Evolutionary conservation across 768 basidiomycete species (phyloP).

Genomic region (Atractiella rhizophila): DNA sequence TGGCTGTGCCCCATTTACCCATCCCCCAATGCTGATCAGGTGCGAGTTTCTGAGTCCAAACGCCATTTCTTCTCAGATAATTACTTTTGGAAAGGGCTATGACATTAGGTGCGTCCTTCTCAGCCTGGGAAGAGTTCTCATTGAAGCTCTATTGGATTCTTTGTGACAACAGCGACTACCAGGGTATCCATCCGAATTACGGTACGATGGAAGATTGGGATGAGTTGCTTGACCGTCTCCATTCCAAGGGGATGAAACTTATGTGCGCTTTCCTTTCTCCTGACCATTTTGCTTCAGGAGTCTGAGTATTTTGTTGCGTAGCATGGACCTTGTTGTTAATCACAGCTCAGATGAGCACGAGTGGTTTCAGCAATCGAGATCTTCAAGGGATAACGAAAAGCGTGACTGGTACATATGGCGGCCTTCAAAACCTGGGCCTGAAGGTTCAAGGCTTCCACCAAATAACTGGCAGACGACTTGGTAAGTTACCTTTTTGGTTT

Average conservation of each 20-base stretch:
- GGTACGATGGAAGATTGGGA: constrained; percentile 32
- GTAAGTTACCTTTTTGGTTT: too few relatives aligned
- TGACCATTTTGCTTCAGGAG: not conserved
- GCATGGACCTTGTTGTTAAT: constrained; percentile 50
- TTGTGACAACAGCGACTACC: constrained; percentile 35
- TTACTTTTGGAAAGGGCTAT: not conserved
- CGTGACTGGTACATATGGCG: constrained; percentile 59
- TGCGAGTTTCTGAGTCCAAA: constrained; percentile 27
- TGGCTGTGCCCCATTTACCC: constrained; percentile 52
- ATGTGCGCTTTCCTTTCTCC: not conserved
- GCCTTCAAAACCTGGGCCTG: constrained; percentile 30
- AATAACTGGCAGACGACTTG: constrained; percentile 50
- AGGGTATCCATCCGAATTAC: constrained; percentile 37
- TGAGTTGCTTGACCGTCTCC: constrained; percentile 22
- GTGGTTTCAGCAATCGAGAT: constrained; percentile 41
- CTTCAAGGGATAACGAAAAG: constrained; percentile 31
- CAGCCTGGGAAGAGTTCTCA: not conserved
- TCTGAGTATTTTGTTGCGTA: constrained; percentile 30
- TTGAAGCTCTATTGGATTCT: not conserved
- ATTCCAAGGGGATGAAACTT: constrained; percentile 42
- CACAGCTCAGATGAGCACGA: constrained; percentile 49
- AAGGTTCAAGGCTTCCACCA: constrained; percentile 35
- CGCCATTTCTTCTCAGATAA: constrained; percentile 15
- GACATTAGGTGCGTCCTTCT: not conserved
- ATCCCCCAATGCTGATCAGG: constrained; percentile 31